These are phyloP conservation scores for Paraleonurus japonicus DNA, from an alignment of 257 asterid genomes.

Conservation along the genomic window DNA sequence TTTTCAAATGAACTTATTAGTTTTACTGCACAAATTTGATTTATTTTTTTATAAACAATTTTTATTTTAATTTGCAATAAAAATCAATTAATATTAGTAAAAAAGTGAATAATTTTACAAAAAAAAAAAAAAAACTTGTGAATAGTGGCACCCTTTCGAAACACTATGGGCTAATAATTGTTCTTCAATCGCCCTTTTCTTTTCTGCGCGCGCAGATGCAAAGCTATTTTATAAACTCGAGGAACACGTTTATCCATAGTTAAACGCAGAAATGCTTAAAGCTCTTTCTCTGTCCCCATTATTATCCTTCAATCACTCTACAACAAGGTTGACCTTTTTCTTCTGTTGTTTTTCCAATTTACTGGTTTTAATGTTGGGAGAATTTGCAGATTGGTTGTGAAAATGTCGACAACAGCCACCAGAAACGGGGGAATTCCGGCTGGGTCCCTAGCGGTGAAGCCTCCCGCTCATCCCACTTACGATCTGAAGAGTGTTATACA, in stretches of 20 bases:
- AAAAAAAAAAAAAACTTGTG: too few relatives aligned
- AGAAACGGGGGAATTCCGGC: constrained; percentile 32
- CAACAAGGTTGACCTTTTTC: constrained; percentile 28
- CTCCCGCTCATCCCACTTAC: constrained; percentile 93
- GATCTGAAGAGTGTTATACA: constrained; percentile 76
- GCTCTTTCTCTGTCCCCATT: constrained; percentile 39
- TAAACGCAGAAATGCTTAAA: constrained; percentile 36
- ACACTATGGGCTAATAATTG: too few relatives aligned
- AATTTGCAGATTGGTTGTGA: constrained; percentile 58
- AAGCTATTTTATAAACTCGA: background rate
- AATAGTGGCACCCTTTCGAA: too few relatives aligned
- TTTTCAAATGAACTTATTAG: too few relatives aligned
- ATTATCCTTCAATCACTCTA: constrained; percentile 28
- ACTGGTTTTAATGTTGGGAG: background rate
- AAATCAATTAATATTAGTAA: too few relatives aligned
- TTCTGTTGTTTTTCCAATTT: background rate
- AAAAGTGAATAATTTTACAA: too few relatives aligned
- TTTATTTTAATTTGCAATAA: too few relatives aligned
- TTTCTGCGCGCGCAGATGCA: background rate
- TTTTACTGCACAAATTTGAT: too few relatives aligned
- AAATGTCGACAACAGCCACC: constrained; percentile 57
- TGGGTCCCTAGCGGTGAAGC: constrained; percentile 55
- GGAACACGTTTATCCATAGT: background rate
- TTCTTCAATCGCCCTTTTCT: too few relatives aligned
- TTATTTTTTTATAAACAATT: too few relatives aligned